Conservation (phyloP, 495 filamentous ascomycete genomes). For the Neurospora intermedia region DNA sequence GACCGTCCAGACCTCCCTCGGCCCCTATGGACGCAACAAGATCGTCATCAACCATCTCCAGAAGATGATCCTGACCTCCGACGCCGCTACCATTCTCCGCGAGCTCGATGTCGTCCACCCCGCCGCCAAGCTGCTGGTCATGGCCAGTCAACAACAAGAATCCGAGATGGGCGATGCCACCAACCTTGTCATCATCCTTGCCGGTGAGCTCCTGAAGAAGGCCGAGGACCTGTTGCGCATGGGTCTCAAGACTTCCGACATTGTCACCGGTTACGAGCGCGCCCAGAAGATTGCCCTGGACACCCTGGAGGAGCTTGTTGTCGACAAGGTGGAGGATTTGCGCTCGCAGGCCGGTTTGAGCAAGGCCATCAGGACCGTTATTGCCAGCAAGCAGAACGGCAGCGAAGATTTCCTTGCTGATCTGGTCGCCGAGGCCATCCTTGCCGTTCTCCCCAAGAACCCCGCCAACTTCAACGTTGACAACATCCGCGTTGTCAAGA, state of each 20-base stretch:
- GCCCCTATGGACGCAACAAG: constrained; percentile 97
- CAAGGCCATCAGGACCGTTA: constrained; percentile 92
- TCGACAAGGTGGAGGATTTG: constrained; percentile 83
- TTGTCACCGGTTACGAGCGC: constrained; percentile 90
- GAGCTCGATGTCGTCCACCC: constrained; percentile 98
- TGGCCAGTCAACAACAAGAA: constrained; percentile 98
- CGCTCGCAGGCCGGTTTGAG: constrained; percentile 67
- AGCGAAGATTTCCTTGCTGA: constrained; percentile 77
- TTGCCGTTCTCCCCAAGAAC: constrained; percentile 93
- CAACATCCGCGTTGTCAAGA: constrained; percentile 98
- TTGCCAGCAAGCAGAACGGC: constrained; percentile 93
- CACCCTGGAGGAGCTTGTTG: constrained; percentile 73
- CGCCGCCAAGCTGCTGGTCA: constrained; percentile 95
- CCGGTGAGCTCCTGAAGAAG: constrained; percentile 93
- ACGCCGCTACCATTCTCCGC: constrained; percentile 92
- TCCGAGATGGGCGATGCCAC: constrained; percentile 98
- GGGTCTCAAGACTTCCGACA: constrained; percentile 94
- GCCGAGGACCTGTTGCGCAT: constrained; percentile 91
- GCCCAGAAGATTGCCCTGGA: constrained; percentile 81
- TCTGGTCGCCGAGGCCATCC: constrained; percentile 85
- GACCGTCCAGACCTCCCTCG: constrained; percentile 93
- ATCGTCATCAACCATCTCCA: constrained; percentile 99
- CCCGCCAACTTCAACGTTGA: constrained; percentile 99
- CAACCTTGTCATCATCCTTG: constrained; percentile 92
- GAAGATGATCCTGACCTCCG: constrained; percentile 98